These are phyloP conservation scores for Trypanosoma melophagium DNA, from an alignment of 208 protist genomes.

Conservation along the genomic window DNA sequence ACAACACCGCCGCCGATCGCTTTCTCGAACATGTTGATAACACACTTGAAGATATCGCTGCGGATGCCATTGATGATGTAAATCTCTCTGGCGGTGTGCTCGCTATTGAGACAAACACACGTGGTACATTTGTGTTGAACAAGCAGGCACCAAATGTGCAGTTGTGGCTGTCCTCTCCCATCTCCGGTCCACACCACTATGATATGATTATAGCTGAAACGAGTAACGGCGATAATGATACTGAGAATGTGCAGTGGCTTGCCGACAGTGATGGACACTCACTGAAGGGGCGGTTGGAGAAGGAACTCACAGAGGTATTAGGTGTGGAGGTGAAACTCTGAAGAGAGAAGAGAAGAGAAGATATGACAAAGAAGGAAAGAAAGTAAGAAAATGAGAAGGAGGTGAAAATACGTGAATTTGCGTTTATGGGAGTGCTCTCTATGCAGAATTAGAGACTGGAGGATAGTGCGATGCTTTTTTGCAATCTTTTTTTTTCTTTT, in stretches of 20 bases:
- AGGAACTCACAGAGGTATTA: conserved; percentile 68
- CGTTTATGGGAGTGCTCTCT: too few species aligned
- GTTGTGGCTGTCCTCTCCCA: conserved; percentile 91
- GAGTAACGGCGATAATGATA: not conserved
- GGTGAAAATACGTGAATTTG: not conserved
- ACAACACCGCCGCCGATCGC: conserved; percentile 67
- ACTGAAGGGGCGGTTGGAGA: conserved; percentile 54
- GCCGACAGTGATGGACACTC: conserved; percentile 70
- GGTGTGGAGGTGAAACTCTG: conserved; percentile 34
- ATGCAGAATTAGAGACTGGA: too few species aligned
- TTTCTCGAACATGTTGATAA: conserved; percentile 68
- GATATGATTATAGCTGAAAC: conserved; percentile 53
- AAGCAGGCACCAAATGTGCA: conserved; percentile 92
- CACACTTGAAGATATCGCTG: conserved; percentile 57
- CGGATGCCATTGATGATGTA: conserved; percentile 60
- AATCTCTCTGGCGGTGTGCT: conserved; percentile 72
- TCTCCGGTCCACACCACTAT: conserved; percentile 90
- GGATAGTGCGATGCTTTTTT: not conserved
- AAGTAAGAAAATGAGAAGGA: not conserved
- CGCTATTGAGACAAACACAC: conserved; percentile 54
- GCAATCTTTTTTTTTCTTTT: not conserved
- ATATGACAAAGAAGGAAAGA: conserved; percentile 15
- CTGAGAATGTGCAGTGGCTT: conserved; percentile 40
- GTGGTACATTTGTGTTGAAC: conserved; percentile 88
- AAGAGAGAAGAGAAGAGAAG: conserved; percentile 6